Percentiles rank a stretch among this genome's conserved stretches.
Evolutionary conservation across 495 filamentous ascomycete genomes (phyloP).

Genomic region (Trichoderma gamsii): DNA sequence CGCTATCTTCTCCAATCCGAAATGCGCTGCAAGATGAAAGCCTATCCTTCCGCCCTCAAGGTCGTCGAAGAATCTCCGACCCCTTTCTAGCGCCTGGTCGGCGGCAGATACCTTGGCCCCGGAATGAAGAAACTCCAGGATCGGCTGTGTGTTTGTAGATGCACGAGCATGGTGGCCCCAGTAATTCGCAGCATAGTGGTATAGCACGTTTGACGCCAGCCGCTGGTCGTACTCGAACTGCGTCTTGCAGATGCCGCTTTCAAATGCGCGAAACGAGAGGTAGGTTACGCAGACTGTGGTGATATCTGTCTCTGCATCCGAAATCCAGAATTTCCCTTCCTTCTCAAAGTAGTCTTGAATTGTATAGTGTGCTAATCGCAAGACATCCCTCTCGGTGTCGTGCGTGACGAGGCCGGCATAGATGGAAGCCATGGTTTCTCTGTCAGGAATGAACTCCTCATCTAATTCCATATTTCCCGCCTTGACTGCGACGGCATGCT

Average conservation of each 20-base stretch:
- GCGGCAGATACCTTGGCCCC: not conserved
- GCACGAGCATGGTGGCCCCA: not conserved
- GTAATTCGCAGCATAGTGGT: not conserved
- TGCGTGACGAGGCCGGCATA: slow-evolving; percentile 50
- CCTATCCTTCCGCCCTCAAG: not conserved
- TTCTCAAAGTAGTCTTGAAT: slow-evolving; percentile 46
- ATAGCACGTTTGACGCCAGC: not conserved
- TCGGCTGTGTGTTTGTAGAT: not conserved
- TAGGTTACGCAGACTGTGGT: slow-evolving; percentile 39
- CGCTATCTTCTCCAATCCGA: not conserved
- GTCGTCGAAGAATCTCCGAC: too few species aligned
- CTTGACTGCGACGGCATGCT: slow-evolving; percentile 42
- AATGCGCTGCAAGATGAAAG: not conserved
- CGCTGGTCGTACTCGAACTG: not conserved
- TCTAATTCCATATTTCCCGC: slow-evolving; percentile 29
- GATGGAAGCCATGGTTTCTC: slow-evolving; percentile 37
- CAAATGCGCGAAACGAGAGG: slow-evolving; percentile 27
- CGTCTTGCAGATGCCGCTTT: slow-evolving; percentile 26
- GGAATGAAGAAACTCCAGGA: not conserved
- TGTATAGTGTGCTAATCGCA: slow-evolving; percentile 54
- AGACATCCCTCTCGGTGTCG: slow-evolving; percentile 39
- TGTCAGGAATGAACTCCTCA: slow-evolving; percentile 31
- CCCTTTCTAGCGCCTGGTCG: not conserved
- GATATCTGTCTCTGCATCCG: slow-evolving; percentile 31
- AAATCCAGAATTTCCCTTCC: slow-evolving; percentile 29